Conservation (phyloP, 495 filamentous ascomycete species). For the Penicillium steckii region DNA sequence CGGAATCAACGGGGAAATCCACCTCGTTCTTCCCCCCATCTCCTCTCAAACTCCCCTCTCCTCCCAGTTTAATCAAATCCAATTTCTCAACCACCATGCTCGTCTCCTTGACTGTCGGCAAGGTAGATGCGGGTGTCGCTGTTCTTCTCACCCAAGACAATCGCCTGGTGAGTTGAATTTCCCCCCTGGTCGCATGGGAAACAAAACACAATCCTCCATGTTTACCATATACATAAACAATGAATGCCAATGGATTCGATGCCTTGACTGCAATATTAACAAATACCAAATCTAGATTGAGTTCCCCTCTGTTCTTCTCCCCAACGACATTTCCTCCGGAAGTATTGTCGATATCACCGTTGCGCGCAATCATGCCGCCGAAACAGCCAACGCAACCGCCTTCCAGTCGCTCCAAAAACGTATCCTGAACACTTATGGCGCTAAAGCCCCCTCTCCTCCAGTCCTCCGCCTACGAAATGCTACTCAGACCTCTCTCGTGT, state of each 20-base stretch:
- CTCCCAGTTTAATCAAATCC: neutral
- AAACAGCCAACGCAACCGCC: conserved; percentile 64
- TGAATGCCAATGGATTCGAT: too few species aligned
- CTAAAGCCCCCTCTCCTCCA: conserved; percentile 72
- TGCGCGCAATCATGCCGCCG: conserved; percentile 77
- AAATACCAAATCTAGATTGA: conserved; percentile 71
- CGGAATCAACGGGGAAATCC: conserved; percentile 23
- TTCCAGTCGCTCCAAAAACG: conserved; percentile 84
- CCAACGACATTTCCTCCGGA: conserved; percentile 88
- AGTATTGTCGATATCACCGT: conserved; percentile 98
- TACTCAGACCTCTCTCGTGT: conserved; percentile 93
- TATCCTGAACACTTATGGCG: conserved; percentile 84
- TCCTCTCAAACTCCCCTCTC: conserved; percentile 9
- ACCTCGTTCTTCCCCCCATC: conserved; percentile 7
- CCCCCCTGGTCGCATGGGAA: conserved; percentile 19
- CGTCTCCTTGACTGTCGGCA: conserved; percentile 96
- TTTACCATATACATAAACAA: too few species aligned
- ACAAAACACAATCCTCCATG: neutral
- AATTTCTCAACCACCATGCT: conserved; percentile 60
- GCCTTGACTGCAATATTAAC: conserved; percentile 10
- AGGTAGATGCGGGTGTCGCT: conserved; percentile 97
- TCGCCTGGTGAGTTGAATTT: conserved; percentile 78
- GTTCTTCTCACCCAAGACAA: conserved; percentile 97
- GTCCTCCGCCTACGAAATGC: conserved; percentile 89
- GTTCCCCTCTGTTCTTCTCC: conserved; percentile 96